Percentiles rank a stretch among this genome's conserved stretches.
Evolutionary conservation across 2,329 filamentous ascomycete species (phyloP).

Genomic region (Dothiorella sarmentorum): DNA sequence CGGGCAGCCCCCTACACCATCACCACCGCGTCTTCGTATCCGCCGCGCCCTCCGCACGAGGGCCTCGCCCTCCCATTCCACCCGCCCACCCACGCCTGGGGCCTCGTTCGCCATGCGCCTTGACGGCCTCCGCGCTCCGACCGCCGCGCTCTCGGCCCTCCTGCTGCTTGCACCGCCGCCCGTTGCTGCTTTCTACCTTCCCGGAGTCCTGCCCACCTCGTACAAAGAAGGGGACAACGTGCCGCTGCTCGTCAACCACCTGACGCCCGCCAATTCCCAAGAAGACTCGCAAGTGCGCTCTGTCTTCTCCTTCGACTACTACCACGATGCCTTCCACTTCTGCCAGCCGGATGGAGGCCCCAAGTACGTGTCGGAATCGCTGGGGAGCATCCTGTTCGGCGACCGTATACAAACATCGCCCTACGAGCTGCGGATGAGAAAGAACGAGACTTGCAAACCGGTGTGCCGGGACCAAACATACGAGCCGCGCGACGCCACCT

Average conservation of each 20-base stretch:
- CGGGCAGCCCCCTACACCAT: neutral
- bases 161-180: conserved; percentile 34
- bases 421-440: conserved; percentile 80
- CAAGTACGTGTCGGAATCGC: conserved; percentile 76
- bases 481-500: conserved; percentile 64
- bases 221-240: conserved; percentile 79
- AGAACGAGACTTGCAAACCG: conserved; percentile 82
- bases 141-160: conserved; percentile 36
- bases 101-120: conserved; percentile 29
- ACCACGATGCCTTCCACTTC: conserved; percentile 82
- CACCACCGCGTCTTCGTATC: neutral
- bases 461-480: conserved; percentile 69
- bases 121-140: conserved; percentile 25
- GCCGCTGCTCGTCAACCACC: conserved; percentile 85
- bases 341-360: conserved; percentile 76
- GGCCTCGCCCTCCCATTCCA: neutral
- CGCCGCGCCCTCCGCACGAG: neutral
- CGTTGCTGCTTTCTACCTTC: conserved; percentile 80
- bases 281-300: conserved; percentile 80
- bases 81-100: neutral
- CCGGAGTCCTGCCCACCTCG: conserved; percentile 89
- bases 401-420: conserved; percentile 97
- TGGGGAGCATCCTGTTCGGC: conserved; percentile 95
- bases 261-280: conserved; percentile 77
- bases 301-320: conserved; percentile 96